Evolutionary conservation across 768 basidiomycete species (phyloP), one percentile per base, ranked within the genome.

Genomic region (Podaxis pistillaris): DNA sequence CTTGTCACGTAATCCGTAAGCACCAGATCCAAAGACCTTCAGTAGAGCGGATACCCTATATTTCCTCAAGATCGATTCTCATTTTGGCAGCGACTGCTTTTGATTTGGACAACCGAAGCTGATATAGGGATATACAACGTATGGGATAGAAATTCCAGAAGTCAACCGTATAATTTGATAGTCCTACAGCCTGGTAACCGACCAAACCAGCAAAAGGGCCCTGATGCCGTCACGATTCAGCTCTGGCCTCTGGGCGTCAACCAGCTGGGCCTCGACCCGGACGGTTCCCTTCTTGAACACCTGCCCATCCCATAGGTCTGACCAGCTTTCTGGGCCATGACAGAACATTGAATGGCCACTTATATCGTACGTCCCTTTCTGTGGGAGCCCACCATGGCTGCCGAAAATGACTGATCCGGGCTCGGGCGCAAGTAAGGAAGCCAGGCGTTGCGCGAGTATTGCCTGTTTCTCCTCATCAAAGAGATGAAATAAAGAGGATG

Each of bases 401-500:
- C 77, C 76, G 49, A 78, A 70, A 54, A 73, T 77, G 8, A 76
- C 64, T 5, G 75, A 75, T 1, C 76, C 76, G 2, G 70, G 68
- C 24, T 67, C 56, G 0, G 77, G 73, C 15, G 73, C 70, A 26
- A 78, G 74, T 3, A 78, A 63, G 0, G 72, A 64, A 2, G 72
- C 73, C 3, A 78, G 64, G 1, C 66, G 70, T 8, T 63, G 68
- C 2, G 75, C 77, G 2, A 76, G 65, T 44, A 70, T 40, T 15
- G 67, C 56, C 49, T 78, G 76, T 8, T 67, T 56, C 12, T 71
- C 69, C 60, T 77, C 74, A 12, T 67, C 56, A 65, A 78, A 78
- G 3, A 78, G 66, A 56, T 78, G 77, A 65, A 78, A 78, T 56
- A 78, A 72, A 7, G 73, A 65, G 6, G 75, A 73, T 11, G 73